Conservation (phyloP, 2,329 filamentous ascomycete species). For the Tolypocladium cylindrosporum region DNA sequence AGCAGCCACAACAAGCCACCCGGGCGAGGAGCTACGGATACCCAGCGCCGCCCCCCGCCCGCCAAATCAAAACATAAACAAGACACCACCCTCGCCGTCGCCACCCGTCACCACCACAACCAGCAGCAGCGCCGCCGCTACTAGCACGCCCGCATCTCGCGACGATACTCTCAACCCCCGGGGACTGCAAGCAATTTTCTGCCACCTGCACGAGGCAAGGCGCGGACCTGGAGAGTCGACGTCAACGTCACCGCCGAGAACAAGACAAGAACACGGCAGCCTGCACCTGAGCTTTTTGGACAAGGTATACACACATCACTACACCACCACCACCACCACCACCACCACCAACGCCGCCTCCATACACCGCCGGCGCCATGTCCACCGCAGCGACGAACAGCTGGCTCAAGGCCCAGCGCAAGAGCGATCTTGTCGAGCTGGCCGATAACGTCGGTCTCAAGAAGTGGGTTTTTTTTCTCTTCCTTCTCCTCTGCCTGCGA, state of each 20-base stretch:
- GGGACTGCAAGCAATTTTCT: neutral
- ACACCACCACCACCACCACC: neutral
- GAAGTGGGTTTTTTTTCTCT: conserved; percentile 47
- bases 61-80: conserved; percentile 8
- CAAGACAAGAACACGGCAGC: neutral
- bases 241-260: neutral
- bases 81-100: neutral
- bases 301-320: neutral
- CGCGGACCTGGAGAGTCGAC: neutral
- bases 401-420: conserved; percentile 75
- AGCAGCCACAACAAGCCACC: neutral
- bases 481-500: neutral
- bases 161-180: neutral
- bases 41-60: neutral
- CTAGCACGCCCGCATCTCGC: neutral
- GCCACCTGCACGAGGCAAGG: neutral
- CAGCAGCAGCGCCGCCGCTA: neutral
- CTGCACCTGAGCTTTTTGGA: neutral
- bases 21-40: neutral
- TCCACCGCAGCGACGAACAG: conserved; percentile 37
- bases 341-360: neutral
- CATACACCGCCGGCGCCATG: conserved; percentile 7
- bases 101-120: conserved; percentile 5
- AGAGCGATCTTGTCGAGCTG: conserved; percentile 66
- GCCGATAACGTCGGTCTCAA: conserved; percentile 61